These are phyloP conservation scores for Biscogniauxia marginata DNA, from an alignment of 2,329 filamentous ascomycete species.

Conservation along the genomic window DNA sequence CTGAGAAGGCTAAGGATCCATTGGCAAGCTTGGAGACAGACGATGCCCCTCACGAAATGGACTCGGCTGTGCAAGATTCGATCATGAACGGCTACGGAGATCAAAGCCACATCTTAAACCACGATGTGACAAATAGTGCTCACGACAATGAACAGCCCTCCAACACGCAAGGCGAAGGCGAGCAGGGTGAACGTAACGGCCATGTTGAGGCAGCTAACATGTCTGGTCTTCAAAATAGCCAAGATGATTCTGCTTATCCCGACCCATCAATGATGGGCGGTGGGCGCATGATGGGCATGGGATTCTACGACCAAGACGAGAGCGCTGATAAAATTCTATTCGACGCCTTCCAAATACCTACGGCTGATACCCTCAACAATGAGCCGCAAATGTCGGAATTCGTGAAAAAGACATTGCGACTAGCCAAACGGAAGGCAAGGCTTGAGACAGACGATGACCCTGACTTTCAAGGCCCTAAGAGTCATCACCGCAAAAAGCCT, in stretches of 20 bases:
- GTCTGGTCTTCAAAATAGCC: constrained; percentile 29
- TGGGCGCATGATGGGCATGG: constrained; percentile 56
- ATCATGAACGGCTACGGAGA: constrained; percentile 34
- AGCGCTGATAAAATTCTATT: constrained; percentile 58
- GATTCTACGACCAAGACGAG: constrained; percentile 60
- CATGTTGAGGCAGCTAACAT: constrained; percentile 31
- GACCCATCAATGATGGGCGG: constrained; percentile 38
- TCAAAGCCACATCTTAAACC: constrained; percentile 35
- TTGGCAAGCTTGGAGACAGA: constrained; percentile 28
- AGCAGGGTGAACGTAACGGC: constrained; percentile 20
- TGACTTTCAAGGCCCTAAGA: constrained; percentile 48
- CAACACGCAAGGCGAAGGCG: constrained; percentile 13
- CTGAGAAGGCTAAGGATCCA: constrained; percentile 53
- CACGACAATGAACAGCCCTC: constrained; percentile 15
- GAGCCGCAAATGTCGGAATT: constrained; percentile 53
- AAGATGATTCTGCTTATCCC: constrained; percentile 28
- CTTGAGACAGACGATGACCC: constrained; percentile 54
- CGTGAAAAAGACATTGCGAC: constrained; percentile 53
- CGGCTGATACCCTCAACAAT: constrained; percentile 41
- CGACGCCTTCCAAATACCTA: constrained; percentile 55
- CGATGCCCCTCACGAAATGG: constrained; percentile 29
- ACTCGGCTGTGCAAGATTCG: constrained; percentile 31
- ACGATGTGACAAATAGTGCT: constrained; percentile 12
- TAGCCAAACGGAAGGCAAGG: constrained; percentile 52
- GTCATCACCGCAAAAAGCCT: constrained; percentile 43